Conservation (phyloP, 2,329 filamentous ascomycete species). For the Paecilomyces fulvus region DNA sequence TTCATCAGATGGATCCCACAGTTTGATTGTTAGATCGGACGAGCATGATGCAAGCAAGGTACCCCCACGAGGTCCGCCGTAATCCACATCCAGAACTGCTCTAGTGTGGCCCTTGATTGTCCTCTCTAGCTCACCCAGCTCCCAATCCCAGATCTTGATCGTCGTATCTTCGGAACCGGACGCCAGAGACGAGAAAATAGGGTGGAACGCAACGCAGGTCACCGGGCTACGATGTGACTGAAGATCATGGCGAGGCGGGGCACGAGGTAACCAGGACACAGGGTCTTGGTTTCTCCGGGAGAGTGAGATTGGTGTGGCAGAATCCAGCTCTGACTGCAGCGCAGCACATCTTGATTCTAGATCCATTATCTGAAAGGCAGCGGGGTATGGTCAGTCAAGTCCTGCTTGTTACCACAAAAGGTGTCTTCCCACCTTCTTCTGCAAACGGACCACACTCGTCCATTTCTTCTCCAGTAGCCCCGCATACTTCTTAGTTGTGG, state of each 20-base stretch:
- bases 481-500: slow-evolving; percentile 88
- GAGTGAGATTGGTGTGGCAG: slow-evolving; percentile 68
- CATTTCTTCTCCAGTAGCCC: slow-evolving; percentile 94
- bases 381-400: slow-evolving; percentile 5
- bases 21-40: slow-evolving; percentile 84
- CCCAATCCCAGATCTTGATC: slow-evolving; percentile 98
- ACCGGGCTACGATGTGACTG: slow-evolving; percentile 75
- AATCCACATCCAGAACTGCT: slow-evolving; percentile 80
- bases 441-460: slow-evolving; percentile 88
- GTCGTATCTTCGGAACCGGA: slow-evolving; percentile 87
- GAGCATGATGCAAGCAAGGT: slow-evolving; percentile 76
- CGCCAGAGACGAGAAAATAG: slow-evolving; percentile 80
- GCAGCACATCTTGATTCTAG: slow-evolving; percentile 66
- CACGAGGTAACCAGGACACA: slow-evolving; percentile 73
- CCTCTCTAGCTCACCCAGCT: slow-evolving; percentile 78
- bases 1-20: slow-evolving; percentile 86
- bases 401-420: background rate
- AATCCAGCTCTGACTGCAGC: slow-evolving; percentile 77
- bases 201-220: slow-evolving; percentile 86
- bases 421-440: slow-evolving; percentile 67
- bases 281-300: slow-evolving; percentile 77
- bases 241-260: slow-evolving; percentile 70
- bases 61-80: slow-evolving; percentile 72
- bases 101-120: slow-evolving; percentile 91
- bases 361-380: slow-evolving; percentile 68